Base-by-base conservation (phyloP, 2,329 filamentous ascomycete species). In the Diaporthe sp. region DNA sequence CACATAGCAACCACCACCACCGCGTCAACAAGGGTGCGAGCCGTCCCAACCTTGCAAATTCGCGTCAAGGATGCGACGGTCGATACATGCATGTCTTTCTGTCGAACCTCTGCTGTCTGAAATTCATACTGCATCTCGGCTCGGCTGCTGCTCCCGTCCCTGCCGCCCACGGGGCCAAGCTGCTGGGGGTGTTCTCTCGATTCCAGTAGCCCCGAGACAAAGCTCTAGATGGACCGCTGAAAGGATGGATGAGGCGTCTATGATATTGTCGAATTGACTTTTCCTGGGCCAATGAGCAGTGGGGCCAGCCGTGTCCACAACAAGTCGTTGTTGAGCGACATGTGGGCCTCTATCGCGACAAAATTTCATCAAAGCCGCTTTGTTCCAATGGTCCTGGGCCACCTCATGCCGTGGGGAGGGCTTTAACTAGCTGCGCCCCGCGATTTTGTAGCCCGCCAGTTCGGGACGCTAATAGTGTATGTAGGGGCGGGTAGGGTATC, bases 111-210 rank as follows among this genome's bases (percentile, higher is more conserved):
- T 65, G 60, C 4, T 47, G 57, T 72, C 28, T 17, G 34, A 25
- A n/a, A n/a, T 25, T 28, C 28, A 25, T 28, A 1, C 1, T 51
- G 15, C 13, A 34, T 44, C 39, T 58, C 51, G 72, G 42, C 25
- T 49, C 72, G 61, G 72, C 51, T 25, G 39, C 61, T 70, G 61
- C 31, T 70, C 60, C 51, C 61, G 72, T 74, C 49, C 31, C 63
- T 22, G 31, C 47, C 44, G 31, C 20, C 31, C 31, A n/a, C 44
- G 42, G 25, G 42, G 42, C 12, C 37, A 7, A 13, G 25, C 25
- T 31, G 34, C 60, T 65, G 42, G 22, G 44, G 12, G 17, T 31
- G 31, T 7, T 12, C 8, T 10, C 31, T 37, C 17, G 25, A 51
- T 13, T 4, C 47, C 22, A 37, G 22, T 47, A 51, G 39, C 34